phyloP scores from a whole-genome alignment of 441 rosid genomes.

The Adansonia gregorii region DNA sequence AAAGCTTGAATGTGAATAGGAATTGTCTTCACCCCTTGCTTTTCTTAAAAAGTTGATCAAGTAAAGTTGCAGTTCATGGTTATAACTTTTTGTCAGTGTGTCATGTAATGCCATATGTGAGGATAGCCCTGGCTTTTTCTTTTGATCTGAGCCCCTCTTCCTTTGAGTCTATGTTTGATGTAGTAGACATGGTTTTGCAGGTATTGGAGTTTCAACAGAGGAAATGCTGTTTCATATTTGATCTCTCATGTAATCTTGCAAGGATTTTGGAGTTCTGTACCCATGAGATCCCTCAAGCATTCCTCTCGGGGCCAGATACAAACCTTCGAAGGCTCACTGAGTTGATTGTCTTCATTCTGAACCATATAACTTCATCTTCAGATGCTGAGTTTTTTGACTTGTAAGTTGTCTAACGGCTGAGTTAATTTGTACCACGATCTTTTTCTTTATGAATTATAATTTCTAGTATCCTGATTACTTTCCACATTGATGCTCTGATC shows the following conservation, averaged over 20 bases:
- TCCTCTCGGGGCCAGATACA: conserved; percentile 80
- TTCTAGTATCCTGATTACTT: background rate
- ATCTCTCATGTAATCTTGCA: conserved; percentile 89
- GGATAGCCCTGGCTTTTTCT: conserved; percentile 15
- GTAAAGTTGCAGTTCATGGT: background rate
- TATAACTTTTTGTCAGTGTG: background rate
- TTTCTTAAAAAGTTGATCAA: too few species aligned
- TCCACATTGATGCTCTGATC: background rate
- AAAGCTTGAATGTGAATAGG: too few species aligned
- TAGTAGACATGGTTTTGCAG: conserved; percentile 19
- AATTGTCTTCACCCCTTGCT: too few species aligned
- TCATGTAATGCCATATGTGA: conserved; percentile 5
- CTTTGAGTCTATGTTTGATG: conserved; percentile 14
- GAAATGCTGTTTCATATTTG: conserved; percentile 83
- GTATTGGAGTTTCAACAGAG: conserved; percentile 25
- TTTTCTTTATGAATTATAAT: conserved; percentile 8
- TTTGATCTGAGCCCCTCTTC: background rate
- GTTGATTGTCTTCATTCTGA: conserved; percentile 79
- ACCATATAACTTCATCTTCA: conserved; percentile 78
- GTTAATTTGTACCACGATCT: conserved; percentile 16
- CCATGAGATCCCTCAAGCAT: conserved; percentile 80
- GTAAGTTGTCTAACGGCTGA: conserved; percentile 52
- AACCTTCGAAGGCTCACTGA: conserved; percentile 94
- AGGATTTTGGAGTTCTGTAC: conserved; percentile 96
- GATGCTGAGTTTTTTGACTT: conserved; percentile 92